Percentiles rank a stretch among this genome's conserved stretches.
phyloP scores from a whole-genome alignment of 352 stramenopile species.

The Pythium scleroteichum region DNA sequence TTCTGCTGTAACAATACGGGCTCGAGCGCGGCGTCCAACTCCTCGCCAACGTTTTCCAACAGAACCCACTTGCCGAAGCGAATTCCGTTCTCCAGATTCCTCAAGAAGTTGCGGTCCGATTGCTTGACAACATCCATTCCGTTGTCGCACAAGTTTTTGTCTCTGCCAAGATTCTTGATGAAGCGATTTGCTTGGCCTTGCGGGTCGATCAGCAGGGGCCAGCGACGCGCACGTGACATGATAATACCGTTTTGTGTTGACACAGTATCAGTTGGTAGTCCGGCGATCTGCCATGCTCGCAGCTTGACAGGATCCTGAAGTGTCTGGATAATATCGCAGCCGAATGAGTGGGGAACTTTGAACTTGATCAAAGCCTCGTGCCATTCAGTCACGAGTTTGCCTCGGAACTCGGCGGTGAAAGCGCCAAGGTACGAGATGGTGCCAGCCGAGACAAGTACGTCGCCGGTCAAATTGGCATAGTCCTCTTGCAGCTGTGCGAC shows the following conservation, averaged over 20 bases:
- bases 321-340: constrained; percentile 86
- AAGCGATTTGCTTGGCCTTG: constrained; percentile 93
- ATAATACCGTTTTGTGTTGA: constrained; percentile 95
- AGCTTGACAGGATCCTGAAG: constrained; percentile 89
- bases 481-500: constrained; percentile 75
- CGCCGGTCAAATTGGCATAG: constrained; percentile 78
- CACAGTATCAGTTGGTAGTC: constrained; percentile 85
- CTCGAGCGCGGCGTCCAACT: constrained; percentile 89
- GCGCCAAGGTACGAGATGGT: constrained; percentile 88
- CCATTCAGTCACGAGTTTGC: constrained; percentile 64
- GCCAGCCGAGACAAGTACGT: constrained; percentile 83
- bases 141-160: constrained; percentile 86
- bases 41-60: constrained; percentile 90
- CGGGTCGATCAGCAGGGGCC: constrained; percentile 90
- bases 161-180: constrained; percentile 87
- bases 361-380: constrained; percentile 61
- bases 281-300: constrained; percentile 86
- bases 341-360: constrained; percentile 69
- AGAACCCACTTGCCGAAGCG: constrained; percentile 92
- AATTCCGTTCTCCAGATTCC: constrained; percentile 88
- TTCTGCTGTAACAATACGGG: constrained; percentile 90
- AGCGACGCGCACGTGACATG: constrained; percentile 80
- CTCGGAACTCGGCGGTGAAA: constrained; percentile 88
- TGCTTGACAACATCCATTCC: constrained; percentile 92
- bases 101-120: constrained; percentile 86